A percentile compares a stretch with the other conserved stretches of the same genome.
phyloP scores from a whole-genome alignment of 2,329 filamentous ascomycete species.

The Paraconiothyrium sp. region DNA sequence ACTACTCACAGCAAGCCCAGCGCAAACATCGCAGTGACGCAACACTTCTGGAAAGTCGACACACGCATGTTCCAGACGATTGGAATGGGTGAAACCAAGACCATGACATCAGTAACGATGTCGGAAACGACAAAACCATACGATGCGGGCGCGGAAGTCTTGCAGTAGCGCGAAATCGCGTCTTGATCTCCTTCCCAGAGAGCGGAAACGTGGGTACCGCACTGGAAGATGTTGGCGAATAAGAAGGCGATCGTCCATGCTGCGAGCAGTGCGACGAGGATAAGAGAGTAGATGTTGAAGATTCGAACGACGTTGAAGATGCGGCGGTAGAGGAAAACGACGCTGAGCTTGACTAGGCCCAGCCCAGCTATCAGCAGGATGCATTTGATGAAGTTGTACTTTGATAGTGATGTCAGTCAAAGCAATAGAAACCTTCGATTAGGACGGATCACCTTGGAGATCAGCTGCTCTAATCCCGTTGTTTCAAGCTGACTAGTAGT shows the following conservation, averaged over 20 bases:
- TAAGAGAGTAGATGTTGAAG: conserved; percentile 9
- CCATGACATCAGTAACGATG: conserved; percentile 13
- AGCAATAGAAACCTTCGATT: no score
- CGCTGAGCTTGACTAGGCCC: conserved; percentile 16
- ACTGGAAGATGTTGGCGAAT: conserved; percentile 13
- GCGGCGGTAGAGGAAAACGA: conserved; percentile 12
- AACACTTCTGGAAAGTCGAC: not conserved
- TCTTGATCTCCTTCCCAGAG: not conserved
- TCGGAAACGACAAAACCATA: conserved; percentile 15
- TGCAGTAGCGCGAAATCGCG: not conserved
- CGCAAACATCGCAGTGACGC: conserved; percentile 8
- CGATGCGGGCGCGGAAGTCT: not conserved
- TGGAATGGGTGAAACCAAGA: conserved; percentile 13
- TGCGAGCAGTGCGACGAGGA: not conserved
- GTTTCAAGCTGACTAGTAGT: not conserved
- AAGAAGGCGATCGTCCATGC: conserved; percentile 8
- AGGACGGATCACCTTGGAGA: not conserved
- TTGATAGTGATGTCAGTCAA: not conserved
- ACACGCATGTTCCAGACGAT: conserved; percentile 13
- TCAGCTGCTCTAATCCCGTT: not conserved
- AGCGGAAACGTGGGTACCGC: not conserved
- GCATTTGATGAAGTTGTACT: conserved; percentile 15
- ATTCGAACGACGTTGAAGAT: conserved; percentile 4
- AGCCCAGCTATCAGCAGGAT: conserved; percentile 11
- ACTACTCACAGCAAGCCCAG: conserved; percentile 11